Evolutionary conservation across 441 rosid genomes (phyloP), one percentile per base, ranked within the genome.

Genomic region (Populus hybrid): DNA sequence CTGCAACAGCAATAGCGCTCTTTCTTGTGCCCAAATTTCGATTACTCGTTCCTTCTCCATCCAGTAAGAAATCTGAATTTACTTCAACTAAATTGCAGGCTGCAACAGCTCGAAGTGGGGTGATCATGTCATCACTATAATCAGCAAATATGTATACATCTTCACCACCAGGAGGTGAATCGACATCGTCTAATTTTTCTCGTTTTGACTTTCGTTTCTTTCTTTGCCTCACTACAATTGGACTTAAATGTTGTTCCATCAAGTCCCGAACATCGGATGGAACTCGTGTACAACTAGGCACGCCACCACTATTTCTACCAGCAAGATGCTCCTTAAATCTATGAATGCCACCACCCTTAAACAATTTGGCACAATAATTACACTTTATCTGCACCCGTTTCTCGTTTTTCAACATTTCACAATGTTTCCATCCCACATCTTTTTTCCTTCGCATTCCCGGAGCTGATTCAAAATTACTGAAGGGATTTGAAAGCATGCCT

Each of bases 281-380:
- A 70, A 90, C 97, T 54, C 78, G 89, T 28, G 79, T 82, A 79
- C 99, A 96, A 76, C 90, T 86, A 5, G 94, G 87, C 0, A 97
- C 97, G 75, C 91, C 89, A 6, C 98, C 98, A 2, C 73, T 21
- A 67, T 93, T 95, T 11, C 91, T 91, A 77, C 96, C 93, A 1
- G 99, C 97, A 77, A 96, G 95, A 83, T 96, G 98, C 78, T 96
- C 98, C 82, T 96, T 96, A 71, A 96, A 92, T 82, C 99, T 89
- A 70, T 91, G 91, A 87, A 96, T 96, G 10, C 98, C 98, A 67
- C 98, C 99, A 73, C 99, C 99, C 86, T 92, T 96, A 38, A 95
- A 93, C 77, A 94, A 63, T 82, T 94, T 96, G 3, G 78, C 74
- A 76, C 98, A 93, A 79, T 94, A 94, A 34, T 88, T 72, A 73